These are phyloP conservation scores for Ascosphaera pollenicola DNA, from an alignment of 2,329 filamentous ascomycete species.

Conservation along the genomic window DNA sequence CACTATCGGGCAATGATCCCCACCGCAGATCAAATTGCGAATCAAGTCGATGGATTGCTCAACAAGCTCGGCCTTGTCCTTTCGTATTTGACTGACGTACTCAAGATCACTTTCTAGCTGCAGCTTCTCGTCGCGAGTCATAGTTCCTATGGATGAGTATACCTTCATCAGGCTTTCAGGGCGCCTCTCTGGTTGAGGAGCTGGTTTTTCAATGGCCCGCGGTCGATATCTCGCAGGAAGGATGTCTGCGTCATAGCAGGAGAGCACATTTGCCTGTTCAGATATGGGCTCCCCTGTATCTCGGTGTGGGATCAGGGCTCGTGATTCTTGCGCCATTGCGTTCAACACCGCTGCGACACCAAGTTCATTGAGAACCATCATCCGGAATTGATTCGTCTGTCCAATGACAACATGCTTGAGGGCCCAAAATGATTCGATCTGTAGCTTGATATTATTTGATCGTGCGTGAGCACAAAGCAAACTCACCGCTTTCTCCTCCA, in stretches of 20 bases:
- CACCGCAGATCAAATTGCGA: constrained; percentile 61
- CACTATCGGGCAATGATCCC: constrained; percentile 60
- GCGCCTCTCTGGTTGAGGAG: not conserved
- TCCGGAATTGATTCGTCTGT: not conserved
- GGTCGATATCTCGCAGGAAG: not conserved
- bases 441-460: constrained; percentile 54
- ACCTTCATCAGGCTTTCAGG: constrained; percentile 9
- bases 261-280: not conserved
- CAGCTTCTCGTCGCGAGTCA: constrained; percentile 9
- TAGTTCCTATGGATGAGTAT: constrained; percentile 13
- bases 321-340: not conserved
- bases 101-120: constrained; percentile 44
- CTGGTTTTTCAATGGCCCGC: not conserved
- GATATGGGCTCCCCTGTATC: not conserved
- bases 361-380: not conserved
- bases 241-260: not conserved
- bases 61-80: constrained; percentile 67
- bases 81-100: constrained; percentile 42
- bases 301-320: not conserved
- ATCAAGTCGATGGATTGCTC: constrained; percentile 81
- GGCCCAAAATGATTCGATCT: constrained; percentile 77
- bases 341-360: not conserved
- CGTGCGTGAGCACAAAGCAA: constrained; percentile 67
- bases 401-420: constrained; percentile 65
- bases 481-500: constrained; percentile 50